phyloP scores from a whole-genome alignment of 2,329 filamentous ascomycete genomes.

The Aureobasidium sp. region DNA sequence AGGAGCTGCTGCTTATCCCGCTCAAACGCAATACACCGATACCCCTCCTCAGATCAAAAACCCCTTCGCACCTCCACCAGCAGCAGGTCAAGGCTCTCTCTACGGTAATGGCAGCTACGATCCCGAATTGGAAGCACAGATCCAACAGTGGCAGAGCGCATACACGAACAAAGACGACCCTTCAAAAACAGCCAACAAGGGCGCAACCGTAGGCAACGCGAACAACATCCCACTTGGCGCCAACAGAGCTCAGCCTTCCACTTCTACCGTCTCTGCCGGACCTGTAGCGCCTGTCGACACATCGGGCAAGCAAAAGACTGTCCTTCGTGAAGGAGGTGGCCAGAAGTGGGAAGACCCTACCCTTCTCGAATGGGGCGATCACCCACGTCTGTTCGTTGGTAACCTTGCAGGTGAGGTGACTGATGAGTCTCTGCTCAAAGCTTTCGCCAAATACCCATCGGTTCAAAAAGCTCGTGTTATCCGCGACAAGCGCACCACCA shows the following conservation, averaged over 20 bases:
- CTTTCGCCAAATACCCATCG: slow-evolving; percentile 78
- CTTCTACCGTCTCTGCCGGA: slow-evolving; percentile 26
- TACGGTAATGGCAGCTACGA: slow-evolving; percentile 42
- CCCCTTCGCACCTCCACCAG: slow-evolving; percentile 60
- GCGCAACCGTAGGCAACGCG: slow-evolving; percentile 30
- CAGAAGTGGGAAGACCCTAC: slow-evolving; percentile 85
- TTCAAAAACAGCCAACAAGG: slow-evolving; percentile 24
- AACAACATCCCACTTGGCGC: slow-evolving; percentile 17
- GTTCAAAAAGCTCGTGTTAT: slow-evolving; percentile 90
- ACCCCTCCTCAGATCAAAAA: slow-evolving; percentile 64
- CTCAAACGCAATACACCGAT: slow-evolving; percentile 16
- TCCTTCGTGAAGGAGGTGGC: slow-evolving; percentile 78
- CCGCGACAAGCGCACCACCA: slow-evolving; percentile 89
- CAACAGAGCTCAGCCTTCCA: slow-evolving; percentile 10
- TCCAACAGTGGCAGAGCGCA: slow-evolving; percentile 89
- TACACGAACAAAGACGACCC: slow-evolving; percentile 60
- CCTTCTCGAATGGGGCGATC: slow-evolving; percentile 92
- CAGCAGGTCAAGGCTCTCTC: slow-evolving; percentile 17
- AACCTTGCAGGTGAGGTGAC: slow-evolving; percentile 97
- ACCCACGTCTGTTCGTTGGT: slow-evolving; percentile 91
- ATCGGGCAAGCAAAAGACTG: slow-evolving; percentile 68
- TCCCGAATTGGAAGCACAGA: slow-evolving; percentile 79
- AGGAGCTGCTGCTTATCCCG: slow-evolving; percentile 19
- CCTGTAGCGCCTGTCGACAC: slow-evolving; percentile 28
- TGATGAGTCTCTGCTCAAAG: slow-evolving; percentile 89